These are phyloP conservation scores for Coemansia sp. DNA, from an alignment of 192 early-diverging fungal genomes.

Conservation along the genomic window DNA sequence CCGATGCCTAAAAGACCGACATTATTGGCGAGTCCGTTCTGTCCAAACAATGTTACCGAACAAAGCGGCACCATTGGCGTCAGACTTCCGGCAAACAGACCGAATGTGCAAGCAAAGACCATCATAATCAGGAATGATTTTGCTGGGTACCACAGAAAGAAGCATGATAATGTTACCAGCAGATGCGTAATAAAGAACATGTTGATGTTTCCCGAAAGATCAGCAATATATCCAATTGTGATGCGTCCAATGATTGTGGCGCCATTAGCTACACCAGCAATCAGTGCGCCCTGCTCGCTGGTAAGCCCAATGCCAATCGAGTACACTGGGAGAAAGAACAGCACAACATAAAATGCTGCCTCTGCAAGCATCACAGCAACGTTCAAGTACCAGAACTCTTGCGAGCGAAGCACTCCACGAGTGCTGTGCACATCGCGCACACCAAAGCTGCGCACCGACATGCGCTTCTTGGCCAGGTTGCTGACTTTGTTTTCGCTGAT, in stretches of 20 bases:
- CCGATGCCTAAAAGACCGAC: conserved; percentile 51
- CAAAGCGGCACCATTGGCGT: conserved; percentile 54
- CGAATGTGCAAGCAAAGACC: conserved; percentile 51
- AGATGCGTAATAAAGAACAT: conserved; percentile 54
- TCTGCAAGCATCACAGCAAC: conserved; percentile 54
- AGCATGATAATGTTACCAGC: conserved; percentile 47
- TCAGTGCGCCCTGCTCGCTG: conserved; percentile 59
- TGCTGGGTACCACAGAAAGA: conserved; percentile 55
- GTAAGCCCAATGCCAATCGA: conserved; percentile 61
- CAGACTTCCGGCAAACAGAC: conserved; percentile 52
- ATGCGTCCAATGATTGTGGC: conserved; percentile 65
- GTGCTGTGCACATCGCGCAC: conserved; percentile 53
- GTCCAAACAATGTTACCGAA: conserved; percentile 54
- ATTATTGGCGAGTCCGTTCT: conserved; percentile 51
- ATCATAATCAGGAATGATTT: conserved; percentile 54
- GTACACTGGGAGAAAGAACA: conserved; percentile 53
- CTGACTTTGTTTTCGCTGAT: conserved; percentile 40
- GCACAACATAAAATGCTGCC: conserved; percentile 51
- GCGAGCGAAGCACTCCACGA: conserved; percentile 40
- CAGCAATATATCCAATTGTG: conserved; percentile 63
- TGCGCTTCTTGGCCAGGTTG: conserved; percentile 51
- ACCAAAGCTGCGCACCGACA: conserved; percentile 55
- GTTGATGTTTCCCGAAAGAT: conserved; percentile 56
- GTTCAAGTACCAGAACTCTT: conserved; percentile 56
- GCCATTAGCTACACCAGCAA: conserved; percentile 64